phyloP scores from a whole-genome alignment of 257 asterid species.

The Capsicum chinense region DNA sequence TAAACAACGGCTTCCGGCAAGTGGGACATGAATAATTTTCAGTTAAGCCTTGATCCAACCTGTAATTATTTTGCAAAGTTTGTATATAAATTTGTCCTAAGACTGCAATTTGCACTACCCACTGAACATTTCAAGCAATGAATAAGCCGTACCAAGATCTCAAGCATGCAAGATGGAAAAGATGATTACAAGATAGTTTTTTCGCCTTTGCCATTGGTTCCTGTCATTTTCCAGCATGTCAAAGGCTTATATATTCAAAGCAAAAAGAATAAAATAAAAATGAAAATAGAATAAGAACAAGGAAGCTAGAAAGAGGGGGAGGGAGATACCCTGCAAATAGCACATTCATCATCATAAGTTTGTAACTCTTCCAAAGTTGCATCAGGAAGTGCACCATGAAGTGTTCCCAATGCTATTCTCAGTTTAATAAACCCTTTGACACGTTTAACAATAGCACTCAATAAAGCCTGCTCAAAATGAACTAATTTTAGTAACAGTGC shows the following conservation, averaged over 20 bases:
- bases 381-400: slow-evolving; percentile 94
- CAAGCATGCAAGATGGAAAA: slow-evolving; percentile 93
- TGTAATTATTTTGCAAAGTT: slow-evolving; percentile 39
- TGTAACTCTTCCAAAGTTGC: slow-evolving; percentile 83
- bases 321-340: slow-evolving; percentile 84
- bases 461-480: slow-evolving; percentile 63
- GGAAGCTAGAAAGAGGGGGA: slow-evolving; percentile 13
- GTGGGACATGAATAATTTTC: slow-evolving; percentile 97
- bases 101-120: neutral
- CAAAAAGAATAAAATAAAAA: slow-evolving; percentile 10
- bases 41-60: slow-evolving; percentile 88
- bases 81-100: slow-evolving; percentile 30
- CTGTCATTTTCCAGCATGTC: slow-evolving; percentile 49
- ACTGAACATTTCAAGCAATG: slow-evolving; percentile 26
- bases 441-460: slow-evolving; percentile 82
- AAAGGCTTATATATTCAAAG: slow-evolving; percentile 36
- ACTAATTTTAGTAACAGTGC: slow-evolving; percentile 30
- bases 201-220: slow-evolving; percentile 98
- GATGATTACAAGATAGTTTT: slow-evolving; percentile 88
- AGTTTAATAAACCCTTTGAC: slow-evolving; percentile 76
- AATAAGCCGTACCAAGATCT: slow-evolving; percentile 74
- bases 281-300: neutral
- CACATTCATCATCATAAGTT: slow-evolving; percentile 91
- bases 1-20: slow-evolving; percentile 89
- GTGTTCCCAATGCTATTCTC: slow-evolving; percentile 80